Conservation (phyloP, 2,329 filamentous ascomycete genomes). For the Aspergillus sclerotialis region DNA sequence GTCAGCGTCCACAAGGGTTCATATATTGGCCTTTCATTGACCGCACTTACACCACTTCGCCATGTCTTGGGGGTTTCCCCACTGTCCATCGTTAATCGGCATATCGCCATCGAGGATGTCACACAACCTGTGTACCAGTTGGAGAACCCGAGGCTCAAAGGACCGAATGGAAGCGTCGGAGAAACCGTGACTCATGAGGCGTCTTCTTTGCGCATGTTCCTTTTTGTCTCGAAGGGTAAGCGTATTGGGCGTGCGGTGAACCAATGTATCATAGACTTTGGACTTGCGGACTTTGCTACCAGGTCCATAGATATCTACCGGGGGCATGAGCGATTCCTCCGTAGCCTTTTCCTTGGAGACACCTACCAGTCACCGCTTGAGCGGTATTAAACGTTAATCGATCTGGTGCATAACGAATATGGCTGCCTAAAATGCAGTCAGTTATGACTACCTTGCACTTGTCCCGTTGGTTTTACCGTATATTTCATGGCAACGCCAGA, state of each 20-base stretch:
- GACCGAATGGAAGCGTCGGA: conserved; percentile 11
- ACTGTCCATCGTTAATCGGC: neutral
- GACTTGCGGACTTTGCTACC: neutral
- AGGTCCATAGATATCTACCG: neutral
- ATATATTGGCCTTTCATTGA: no score
- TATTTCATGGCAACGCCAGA: conserved; percentile 27
- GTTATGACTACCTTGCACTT: neutral
- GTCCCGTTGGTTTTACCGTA: conserved; percentile 18
- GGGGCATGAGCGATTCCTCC: no score
- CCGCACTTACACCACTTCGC: conserved; percentile 17
- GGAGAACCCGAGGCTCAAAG: conserved; percentile 9
- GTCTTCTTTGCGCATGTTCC: conserved; percentile 3
- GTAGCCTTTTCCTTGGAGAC: no score
- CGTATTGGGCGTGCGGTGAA: no score
- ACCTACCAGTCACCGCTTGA: neutral
- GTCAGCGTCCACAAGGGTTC: no score
- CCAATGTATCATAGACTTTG: neutral
- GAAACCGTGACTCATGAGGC: conserved; percentile 12
- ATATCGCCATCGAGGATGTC: neutral
- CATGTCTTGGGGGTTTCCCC: conserved; percentile 10
- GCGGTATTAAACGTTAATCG: neutral
- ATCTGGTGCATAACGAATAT: neutral
- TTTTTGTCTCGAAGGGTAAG: no score
- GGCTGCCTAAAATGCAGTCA: no score
- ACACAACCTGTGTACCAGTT: conserved; percentile 5